phyloP scores from a whole-genome alignment of 225 moss, liverwort and hornwort species.

The Sphagnum tenellum region DNA sequence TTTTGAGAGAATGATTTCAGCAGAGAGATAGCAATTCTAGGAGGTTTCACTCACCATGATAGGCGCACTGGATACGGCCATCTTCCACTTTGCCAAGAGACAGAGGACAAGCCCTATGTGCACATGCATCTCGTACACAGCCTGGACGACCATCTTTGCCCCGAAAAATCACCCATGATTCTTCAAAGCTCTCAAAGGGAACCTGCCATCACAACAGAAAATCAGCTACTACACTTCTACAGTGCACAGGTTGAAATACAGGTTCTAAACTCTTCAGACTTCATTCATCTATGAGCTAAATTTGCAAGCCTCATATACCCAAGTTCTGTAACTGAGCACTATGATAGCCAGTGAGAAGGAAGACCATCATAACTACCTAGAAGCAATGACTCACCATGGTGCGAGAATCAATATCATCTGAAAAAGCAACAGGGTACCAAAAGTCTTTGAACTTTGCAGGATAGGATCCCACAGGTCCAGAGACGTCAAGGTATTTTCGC shows the following conservation, averaged over 20 bases:
- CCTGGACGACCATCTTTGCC: constrained; percentile 85
- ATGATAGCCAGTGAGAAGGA: background rate
- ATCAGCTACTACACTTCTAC: background rate
- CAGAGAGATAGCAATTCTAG: background rate
- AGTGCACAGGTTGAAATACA: too few species aligned
- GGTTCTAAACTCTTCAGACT: background rate
- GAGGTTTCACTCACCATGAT: constrained; percentile 49
- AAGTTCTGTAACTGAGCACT: background rate
- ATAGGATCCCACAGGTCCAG: constrained; percentile 72
- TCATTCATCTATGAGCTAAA: background rate
- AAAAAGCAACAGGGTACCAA: constrained; percentile 97
- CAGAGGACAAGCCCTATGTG: constrained; percentile 93
- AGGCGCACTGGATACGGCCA: constrained; percentile 88
- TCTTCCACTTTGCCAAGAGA: constrained; percentile 75
- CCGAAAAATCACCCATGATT: constrained; percentile 92
- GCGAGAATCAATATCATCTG: constrained; percentile 46
- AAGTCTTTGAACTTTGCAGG: constrained; percentile 68
- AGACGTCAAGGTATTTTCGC: constrained; percentile 45
- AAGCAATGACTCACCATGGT: constrained; percentile 44
- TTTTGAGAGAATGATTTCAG: background rate
- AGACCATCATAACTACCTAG: background rate
- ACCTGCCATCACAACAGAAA: constrained; percentile 26
- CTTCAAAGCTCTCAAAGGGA: constrained; percentile 93
- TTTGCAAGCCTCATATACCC: background rate
- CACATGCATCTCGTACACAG: constrained; percentile 97